Evolutionary conservation across 352 stramenopile genomes (phyloP), one percentile per base, ranked within the genome.

Genomic region (Plasmopara viticola): DNA sequence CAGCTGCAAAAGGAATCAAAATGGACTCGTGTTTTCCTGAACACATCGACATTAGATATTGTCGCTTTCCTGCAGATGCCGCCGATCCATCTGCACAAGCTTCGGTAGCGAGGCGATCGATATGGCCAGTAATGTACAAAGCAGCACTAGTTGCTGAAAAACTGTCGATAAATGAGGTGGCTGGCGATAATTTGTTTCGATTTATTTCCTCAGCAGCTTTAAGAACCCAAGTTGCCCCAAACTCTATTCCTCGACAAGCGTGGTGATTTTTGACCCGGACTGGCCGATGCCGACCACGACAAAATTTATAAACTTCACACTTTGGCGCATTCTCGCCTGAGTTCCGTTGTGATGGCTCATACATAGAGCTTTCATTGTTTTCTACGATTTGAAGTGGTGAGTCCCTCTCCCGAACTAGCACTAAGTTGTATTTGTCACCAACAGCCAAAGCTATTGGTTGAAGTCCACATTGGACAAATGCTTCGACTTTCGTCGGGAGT

Each of bases 401-500:
- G 8, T 68, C 58, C n/a, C 17, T 44, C 34, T 86, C 63, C 34
- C 71, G 72, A 0, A 87, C 81, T 13, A 94, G 53, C 35, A 94
- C 62, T 7, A 94, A 64, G 30, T 91, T 94, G 46, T 94, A 94
- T 56, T 94, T 94, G 62, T 94, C 84, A 9, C 84, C 84, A 9
- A 91, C 84, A 17, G 84, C 84, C 38, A 92, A 87, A 9, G 81
- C 74, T 8, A 94, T 71, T 5, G 80, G 76, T 29, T 71, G 70
- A 8, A 87, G 28, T 0, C 69, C 71, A 10, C 52, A 70, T 15
- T 81, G 56, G 0, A 54, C 45, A 49, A 90, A 87, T 6, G 72
- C 44, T 13, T 90, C 76, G 29, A 94, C 60, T 47, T 64, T 53
- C 4, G 71, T 83, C 12, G 84, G 84, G 0, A 56, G 35, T 52